A percentile compares a stretch with the other conserved stretches of the same genome.
These are phyloP conservation scores for Aspergillus alliaceus DNA, from an alignment of 2,329 filamentous ascomycete genomes.

Conservation along the genomic window DNA sequence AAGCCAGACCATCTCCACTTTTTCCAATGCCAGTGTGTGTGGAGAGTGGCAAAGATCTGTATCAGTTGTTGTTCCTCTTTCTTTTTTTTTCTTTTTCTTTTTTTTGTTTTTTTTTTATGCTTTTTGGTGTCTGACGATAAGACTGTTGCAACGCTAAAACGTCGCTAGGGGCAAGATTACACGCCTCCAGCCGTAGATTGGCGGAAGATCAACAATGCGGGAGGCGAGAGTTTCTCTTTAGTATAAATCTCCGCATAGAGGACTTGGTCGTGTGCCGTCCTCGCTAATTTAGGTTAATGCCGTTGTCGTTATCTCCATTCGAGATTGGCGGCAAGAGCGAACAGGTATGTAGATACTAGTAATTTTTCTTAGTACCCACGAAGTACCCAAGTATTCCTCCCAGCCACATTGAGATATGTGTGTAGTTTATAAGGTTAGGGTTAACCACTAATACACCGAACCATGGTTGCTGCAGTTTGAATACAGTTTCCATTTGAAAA, in stretches of 20 bases:
- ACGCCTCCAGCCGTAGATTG: not conserved
- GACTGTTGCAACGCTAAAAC: constrained; percentile 9
- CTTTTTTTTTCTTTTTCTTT: not conserved
- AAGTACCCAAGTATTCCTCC: too few species aligned
- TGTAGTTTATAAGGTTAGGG: not conserved
- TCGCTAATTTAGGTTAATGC: not conserved
- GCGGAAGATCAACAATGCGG: constrained; percentile 1
- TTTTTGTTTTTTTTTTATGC: not conserved
- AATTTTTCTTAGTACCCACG: too few species aligned
- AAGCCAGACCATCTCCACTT: not conserved
- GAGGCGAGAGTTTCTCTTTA: not conserved
- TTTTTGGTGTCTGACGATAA: constrained; percentile 2
- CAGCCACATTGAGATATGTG: too few species aligned
- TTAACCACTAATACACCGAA: not conserved
- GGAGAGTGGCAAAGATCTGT: too few species aligned
- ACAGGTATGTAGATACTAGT: too few species aligned
- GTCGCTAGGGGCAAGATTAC: not conserved
- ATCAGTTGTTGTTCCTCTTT: not conserved
- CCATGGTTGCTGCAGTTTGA: not conserved
- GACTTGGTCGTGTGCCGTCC: constrained; percentile 4
- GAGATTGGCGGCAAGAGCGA: too few species aligned
- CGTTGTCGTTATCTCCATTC: too few species aligned
- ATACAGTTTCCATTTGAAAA: not conserved
- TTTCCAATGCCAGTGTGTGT: not conserved
- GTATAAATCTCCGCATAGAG: not conserved